A percentile compares a stretch with the other conserved stretches of the same genome.
Conservation (phyloP, 805 yeast genomes). For the Jamesozyma hellenica region DNA sequence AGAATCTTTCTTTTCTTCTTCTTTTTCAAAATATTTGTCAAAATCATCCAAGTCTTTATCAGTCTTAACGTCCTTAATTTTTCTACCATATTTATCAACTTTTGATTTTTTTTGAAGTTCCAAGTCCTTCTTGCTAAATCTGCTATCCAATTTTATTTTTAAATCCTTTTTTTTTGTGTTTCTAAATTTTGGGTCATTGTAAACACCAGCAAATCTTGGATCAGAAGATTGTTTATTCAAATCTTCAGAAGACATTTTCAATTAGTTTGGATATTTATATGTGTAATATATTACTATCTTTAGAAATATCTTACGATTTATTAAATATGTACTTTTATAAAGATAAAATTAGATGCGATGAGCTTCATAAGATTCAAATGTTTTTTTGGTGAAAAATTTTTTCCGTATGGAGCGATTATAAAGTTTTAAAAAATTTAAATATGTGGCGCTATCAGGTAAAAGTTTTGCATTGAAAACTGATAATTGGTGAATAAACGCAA, state of each 20-base stretch:
- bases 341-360: constrained; percentile 19
- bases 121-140: constrained; percentile 59
- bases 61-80: constrained; percentile 32
- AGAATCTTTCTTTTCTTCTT: constrained; percentile 16
- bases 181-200: constrained; percentile 81
- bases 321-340: too few species aligned
- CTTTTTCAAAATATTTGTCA: constrained; percentile 55
- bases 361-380: constrained; percentile 8
- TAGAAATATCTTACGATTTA: too few species aligned
- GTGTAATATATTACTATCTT: too few species aligned
- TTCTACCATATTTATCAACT: constrained; percentile 84
- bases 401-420: background rate
- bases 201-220: constrained; percentile 67
- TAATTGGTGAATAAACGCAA: too few species aligned
- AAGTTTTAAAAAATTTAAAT: too few species aligned
- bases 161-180: constrained; percentile 58
- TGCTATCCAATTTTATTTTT: constrained; percentile 71
- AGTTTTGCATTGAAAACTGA: too few species aligned
- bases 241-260: background rate
- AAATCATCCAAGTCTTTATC: constrained; percentile 40
- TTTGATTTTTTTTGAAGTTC: constrained; percentile 52
- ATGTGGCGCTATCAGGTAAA: too few species aligned
- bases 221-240: constrained; percentile 39
- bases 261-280: too few species aligned
- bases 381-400: constrained; percentile 11